Percentiles rank a stretch among this genome's conserved stretches.
Conservation (phyloP, 768 basidiomycete species). For the Mycena pura region DNA sequence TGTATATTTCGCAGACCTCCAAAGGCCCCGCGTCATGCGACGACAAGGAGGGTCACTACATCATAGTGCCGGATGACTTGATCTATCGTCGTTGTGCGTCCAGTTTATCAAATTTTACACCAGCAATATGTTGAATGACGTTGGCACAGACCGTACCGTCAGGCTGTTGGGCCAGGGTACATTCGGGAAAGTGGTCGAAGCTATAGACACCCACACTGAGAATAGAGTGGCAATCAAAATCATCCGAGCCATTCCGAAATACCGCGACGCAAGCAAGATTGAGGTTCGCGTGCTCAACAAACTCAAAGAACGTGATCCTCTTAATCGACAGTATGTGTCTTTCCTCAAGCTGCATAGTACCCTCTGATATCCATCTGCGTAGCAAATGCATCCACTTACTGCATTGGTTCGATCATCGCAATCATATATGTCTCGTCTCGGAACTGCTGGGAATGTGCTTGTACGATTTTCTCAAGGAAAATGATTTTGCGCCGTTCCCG, state of each 20-base stretch:
- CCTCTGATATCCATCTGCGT: conserved; percentile 29
- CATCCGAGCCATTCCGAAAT: conserved; percentile 97
- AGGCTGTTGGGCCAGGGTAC: conserved; percentile 94
- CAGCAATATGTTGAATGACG: conserved; percentile 27
- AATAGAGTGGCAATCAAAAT: conserved; percentile 95
- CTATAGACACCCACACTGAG: conserved; percentile 78
- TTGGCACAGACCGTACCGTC: conserved; percentile 82
- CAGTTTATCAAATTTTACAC: conserved; percentile 3
- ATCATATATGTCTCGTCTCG: conserved; percentile 97
- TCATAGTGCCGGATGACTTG: conserved; percentile 90
- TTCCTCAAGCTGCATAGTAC: conserved; percentile 13
- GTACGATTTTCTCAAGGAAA: conserved; percentile 98
- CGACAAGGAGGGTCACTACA: conserved; percentile 99
- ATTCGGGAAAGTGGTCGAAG: conserved; percentile 98
- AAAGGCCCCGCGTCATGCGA: conserved; percentile 81
- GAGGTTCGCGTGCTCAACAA: conserved; percentile 95
- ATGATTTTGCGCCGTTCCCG: conserved; percentile 95
- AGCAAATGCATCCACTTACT: conserved; percentile 98
- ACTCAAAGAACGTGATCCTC: conserved; percentile 87
- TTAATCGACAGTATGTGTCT: conserved; percentile 80
- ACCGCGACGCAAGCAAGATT: conserved; percentile 98
- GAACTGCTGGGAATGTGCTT: conserved; percentile 97
- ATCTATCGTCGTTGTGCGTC: conserved; percentile 84
- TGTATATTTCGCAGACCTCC: conserved; percentile 54
- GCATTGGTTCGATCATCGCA: conserved; percentile 94